Conservation (phyloP, 2,329 filamentous ascomycete species). For the Neonectria sp. region DNA sequence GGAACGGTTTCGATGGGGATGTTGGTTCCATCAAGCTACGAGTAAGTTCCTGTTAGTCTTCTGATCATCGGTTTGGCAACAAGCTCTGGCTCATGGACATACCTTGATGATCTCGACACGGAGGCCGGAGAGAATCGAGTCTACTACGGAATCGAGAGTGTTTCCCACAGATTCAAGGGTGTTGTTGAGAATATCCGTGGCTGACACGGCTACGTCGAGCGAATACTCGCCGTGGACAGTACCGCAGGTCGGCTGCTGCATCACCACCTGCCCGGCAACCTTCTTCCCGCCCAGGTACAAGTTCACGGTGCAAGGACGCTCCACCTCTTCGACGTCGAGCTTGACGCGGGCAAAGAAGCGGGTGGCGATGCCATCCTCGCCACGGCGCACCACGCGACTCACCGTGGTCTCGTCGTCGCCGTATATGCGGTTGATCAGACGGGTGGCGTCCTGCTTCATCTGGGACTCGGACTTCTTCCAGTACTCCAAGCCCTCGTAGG, state of each 20-base stretch:
- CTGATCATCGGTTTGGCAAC: background rate
- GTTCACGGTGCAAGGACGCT: constrained; percentile 54
- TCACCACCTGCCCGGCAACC: constrained; percentile 54
- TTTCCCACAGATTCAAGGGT: constrained; percentile 55
- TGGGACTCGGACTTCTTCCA: constrained; percentile 51
- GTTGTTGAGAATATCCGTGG: constrained; percentile 65
- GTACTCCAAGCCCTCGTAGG: constrained; percentile 56
- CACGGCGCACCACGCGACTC: constrained; percentile 28
- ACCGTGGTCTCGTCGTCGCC: constrained; percentile 26
- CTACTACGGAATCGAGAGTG: constrained; percentile 42
- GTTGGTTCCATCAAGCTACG: constrained; percentile 52
- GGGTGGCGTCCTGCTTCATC: constrained; percentile 50
- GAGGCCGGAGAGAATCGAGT: constrained; percentile 47
- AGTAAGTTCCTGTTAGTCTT: background rate
- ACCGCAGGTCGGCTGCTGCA: constrained; percentile 54
- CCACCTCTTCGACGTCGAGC: constrained; percentile 54
- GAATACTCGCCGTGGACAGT: constrained; percentile 54
- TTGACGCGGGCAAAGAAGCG: constrained; percentile 55
- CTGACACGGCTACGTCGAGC: constrained; percentile 68
- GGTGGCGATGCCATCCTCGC: constrained; percentile 36
- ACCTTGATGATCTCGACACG: constrained; percentile 54
- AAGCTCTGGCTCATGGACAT: constrained; percentile 7
- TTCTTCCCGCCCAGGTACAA: constrained; percentile 52
- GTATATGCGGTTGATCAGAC: constrained; percentile 54
- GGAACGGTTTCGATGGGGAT: constrained; percentile 46